A percentile compares a stretch with the other conserved stretches of the same genome.
phyloP scores from a whole-genome alignment of 768 basidiomycete species.

The Amanita exitialis region DNA sequence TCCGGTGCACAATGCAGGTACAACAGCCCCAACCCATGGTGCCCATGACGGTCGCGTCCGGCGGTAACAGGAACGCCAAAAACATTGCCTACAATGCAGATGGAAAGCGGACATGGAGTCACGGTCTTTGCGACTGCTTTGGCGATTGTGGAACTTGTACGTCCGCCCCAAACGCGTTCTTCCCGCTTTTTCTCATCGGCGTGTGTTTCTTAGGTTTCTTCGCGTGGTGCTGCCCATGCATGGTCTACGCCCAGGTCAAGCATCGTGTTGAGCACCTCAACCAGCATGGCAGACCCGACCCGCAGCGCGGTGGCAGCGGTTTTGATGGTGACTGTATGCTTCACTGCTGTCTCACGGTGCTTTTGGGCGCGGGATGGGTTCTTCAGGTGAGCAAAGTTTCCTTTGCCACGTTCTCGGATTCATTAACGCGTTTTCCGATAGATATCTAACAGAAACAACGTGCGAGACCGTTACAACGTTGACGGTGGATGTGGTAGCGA shows the following conservation, averaged over 20 bases:
- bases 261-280: slow-evolving; percentile 29
- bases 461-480: slow-evolving; percentile 36
- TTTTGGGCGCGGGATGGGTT: slow-evolving; percentile 25
- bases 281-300: slow-evolving; percentile 24
- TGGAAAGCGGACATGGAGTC: slow-evolving; percentile 22
- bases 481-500: slow-evolving; percentile 32
- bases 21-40: slow-evolving; percentile 3
- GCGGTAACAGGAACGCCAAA: slow-evolving; percentile 19
- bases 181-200: too few species aligned
- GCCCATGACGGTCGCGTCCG: slow-evolving; percentile 11
- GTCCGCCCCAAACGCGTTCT: not conserved
- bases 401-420: not conserved
- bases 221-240: slow-evolving; percentile 30
- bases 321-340: slow-evolving; percentile 27
- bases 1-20: not conserved
- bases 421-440: slow-evolving; percentile 4
- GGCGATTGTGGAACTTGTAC: slow-evolving; percentile 17
- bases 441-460: slow-evolving; percentile 23
- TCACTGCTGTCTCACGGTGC: slow-evolving; percentile 19
- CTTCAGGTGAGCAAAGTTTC: slow-evolving; percentile 18
- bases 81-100: slow-evolving; percentile 16
- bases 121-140: slow-evolving; percentile 18
- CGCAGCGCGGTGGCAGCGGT: slow-evolving; percentile 20
- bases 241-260: slow-evolving; percentile 30
- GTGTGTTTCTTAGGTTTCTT: slow-evolving; percentile 18